Evolutionary conservation across 2,329 filamentous ascomycete species (phyloP).

Genomic region (Colletotrichum sp.): DNA sequence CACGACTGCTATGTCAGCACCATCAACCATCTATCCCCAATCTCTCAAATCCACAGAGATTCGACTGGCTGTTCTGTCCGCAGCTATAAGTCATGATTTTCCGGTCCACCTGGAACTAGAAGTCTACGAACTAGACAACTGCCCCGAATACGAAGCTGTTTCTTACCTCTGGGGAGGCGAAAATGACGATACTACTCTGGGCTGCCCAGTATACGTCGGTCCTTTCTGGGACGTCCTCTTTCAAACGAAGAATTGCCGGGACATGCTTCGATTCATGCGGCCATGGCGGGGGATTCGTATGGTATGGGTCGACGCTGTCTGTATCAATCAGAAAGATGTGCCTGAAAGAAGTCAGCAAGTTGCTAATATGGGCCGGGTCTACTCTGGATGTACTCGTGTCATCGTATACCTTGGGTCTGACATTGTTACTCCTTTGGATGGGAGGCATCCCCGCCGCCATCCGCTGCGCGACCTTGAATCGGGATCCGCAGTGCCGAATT

Average conservation of each 20-base stretch:
- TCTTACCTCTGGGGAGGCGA: neutral
- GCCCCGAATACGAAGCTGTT: neutral
- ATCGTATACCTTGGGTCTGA: constrained; percentile 22
- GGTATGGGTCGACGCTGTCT: constrained; percentile 31
- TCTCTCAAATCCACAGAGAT: neutral
- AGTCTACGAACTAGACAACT: neutral
- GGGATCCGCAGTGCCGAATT: neutral
- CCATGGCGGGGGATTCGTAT: neutral
- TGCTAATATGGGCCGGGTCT: constrained; percentile 27
- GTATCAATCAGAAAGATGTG: constrained; percentile 26
- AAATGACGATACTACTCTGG: neutral
- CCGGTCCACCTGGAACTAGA: neutral
- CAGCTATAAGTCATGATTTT: neutral
- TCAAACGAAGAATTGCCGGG: constrained; percentile 31
- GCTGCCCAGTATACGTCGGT: constrained; percentile 13
- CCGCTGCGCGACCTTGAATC: neutral
- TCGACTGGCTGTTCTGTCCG: neutral
- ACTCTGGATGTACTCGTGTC: constrained; percentile 24
- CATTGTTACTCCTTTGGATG: neutral
- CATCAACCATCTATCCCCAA: neutral
- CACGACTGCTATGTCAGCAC: too few relatives aligned
- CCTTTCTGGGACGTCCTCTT: constrained; percentile 30
- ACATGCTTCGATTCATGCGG: constrained; percentile 25
- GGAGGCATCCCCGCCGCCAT: neutral
- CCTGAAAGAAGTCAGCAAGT: constrained; percentile 25